Base-by-base conservation (phyloP, 106 monocot species). In the Platanthera zijinensis region DNA sequence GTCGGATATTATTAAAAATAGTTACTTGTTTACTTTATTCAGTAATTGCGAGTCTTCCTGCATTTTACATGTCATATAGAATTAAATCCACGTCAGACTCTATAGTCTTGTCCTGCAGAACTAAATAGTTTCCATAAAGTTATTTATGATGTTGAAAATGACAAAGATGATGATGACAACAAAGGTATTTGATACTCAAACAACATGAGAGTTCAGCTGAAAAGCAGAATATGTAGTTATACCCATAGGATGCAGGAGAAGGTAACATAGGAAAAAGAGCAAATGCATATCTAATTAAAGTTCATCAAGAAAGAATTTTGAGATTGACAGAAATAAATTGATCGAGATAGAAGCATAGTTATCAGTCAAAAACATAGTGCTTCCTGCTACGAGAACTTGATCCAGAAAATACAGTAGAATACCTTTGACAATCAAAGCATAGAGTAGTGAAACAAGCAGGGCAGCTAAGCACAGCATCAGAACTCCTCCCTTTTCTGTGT, bases 391-490 rank as follows among this genome's bases (percentile, higher is more conserved):
- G 1, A 66, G 30, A 66, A 51, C 64, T 72, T 63, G 14, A 62
- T 62, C 30, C 18, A 73, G 73, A 10, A 74, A 56, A 11, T 18
- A 9, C 15, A 63, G 52, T 72, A 25, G 52, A 76, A 80, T 87
- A 97, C 93, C 96, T 89, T 80, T 97, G 93, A 72, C 93, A 85
- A 77, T 97, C 96, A 78, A 97, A 80, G 82, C 96, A 97, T 79
- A 97, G 89, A 51, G 91, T 96, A 25, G 91, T 97, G 79, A 97
- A 97, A 79, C 96, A 97, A 76, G 96, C 93, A 78, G 96, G 96
- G 74, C 93, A 97, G 63, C 91, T 91, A 57, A 97, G 90, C 32
- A 91, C 78, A 12, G 96, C 93, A 91, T 97, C 96, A 63, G 96
- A 91, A 52, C 15, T 84, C 51, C 57, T 51, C 8, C 85, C 87